Base-by-base conservation (phyloP, 352 stramenopile species). In the Globisporangium solare region DNA sequence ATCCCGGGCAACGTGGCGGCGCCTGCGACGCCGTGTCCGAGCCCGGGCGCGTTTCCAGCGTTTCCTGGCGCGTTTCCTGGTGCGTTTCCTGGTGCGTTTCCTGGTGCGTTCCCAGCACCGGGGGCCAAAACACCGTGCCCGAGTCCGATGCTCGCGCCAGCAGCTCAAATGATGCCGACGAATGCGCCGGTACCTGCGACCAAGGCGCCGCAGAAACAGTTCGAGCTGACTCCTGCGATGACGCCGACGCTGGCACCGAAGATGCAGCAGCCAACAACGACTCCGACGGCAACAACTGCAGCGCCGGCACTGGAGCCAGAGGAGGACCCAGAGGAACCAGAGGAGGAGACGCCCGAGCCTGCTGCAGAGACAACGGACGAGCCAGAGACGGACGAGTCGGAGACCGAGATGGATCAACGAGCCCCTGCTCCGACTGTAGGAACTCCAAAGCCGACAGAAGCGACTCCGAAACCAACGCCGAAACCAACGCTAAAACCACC, bases 401-500 rank as follows among this genome's bases (percentile, higher is more conserved):
- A 35, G 39, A 43, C 39, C 1, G 39, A 43, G 17, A 43, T n/a
- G n/a, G 17, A 43, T 43, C 39, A 15, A 6, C 39, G 27, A 10
- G 27, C 39, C n/a, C 39, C 39, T 43, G 39, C 39, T n/a, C 17
- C 39, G 7, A 10, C 27, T 13, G 39, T 43, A 13, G 12, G 10
- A 2, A 42, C 37, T 42, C 37, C 27, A 18, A 35, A 6, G 24
- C 18, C 37, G 5, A 24, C 49, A 21, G 22, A 41, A 27, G 40
- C 63, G 3, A 53, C 49, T 12, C 37, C 56, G 3, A 46, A 51
- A 1, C 41, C 63, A 2, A 53, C 49, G 15, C 37, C 56, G 3
- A 46, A 51, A 1, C 41, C 63, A 52, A 22, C 47, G n/a, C n/a
- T n/a, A n/a, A n/a, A n/a, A 21, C 17, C 47, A 27, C n/a, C 51